Conservation (phyloP, 1,139 yeast species). For the Debaryomycetaceae sp. region DNA sequence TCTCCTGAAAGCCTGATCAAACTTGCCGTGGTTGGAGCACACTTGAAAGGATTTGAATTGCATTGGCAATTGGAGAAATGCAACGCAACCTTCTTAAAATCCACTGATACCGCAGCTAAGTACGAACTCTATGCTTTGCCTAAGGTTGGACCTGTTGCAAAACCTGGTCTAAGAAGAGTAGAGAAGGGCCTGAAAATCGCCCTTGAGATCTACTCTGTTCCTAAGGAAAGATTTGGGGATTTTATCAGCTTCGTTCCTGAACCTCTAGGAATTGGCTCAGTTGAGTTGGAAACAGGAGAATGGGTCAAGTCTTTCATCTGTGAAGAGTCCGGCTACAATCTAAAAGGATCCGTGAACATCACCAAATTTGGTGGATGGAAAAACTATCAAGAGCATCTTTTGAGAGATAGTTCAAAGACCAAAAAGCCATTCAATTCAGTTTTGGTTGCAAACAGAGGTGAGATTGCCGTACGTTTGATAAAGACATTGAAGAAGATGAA, state of each 20-base stretch:
- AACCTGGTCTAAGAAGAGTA: constrained; percentile 86
- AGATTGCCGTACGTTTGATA: constrained; percentile 92
- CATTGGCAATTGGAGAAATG: constrained; percentile 93
- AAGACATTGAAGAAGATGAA: constrained; percentile 78
- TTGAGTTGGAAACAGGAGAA: constrained; percentile 72
- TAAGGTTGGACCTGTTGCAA: constrained; percentile 71
- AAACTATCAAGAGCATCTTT: constrained; percentile 50
- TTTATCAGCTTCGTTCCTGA: constrained; percentile 87
- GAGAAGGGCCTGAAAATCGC: constrained; percentile 58
- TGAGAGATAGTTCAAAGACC: constrained; percentile 16
- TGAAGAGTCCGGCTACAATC: constrained; percentile 79
- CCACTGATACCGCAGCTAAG: constrained; percentile 67
- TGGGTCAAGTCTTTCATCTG: constrained; percentile 92
- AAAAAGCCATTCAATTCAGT: constrained; percentile 74
- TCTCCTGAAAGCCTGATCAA: constrained; percentile 31
- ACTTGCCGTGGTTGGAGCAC: constrained; percentile 96
- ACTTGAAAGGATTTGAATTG: constrained; percentile 79
- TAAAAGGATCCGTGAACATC: constrained; percentile 71
- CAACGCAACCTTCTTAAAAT: constrained; percentile 65
- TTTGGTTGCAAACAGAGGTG: constrained; percentile 95
- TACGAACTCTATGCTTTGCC: constrained; percentile 84
- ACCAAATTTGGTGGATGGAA: constrained; percentile 89
- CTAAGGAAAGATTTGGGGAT: constrained; percentile 70
- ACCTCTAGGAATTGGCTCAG: constrained; percentile 93
- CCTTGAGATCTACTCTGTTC: constrained; percentile 80